Evolutionary conservation across 306 rosid species (phyloP).

Genomic region (Ormosia emarginata): DNA sequence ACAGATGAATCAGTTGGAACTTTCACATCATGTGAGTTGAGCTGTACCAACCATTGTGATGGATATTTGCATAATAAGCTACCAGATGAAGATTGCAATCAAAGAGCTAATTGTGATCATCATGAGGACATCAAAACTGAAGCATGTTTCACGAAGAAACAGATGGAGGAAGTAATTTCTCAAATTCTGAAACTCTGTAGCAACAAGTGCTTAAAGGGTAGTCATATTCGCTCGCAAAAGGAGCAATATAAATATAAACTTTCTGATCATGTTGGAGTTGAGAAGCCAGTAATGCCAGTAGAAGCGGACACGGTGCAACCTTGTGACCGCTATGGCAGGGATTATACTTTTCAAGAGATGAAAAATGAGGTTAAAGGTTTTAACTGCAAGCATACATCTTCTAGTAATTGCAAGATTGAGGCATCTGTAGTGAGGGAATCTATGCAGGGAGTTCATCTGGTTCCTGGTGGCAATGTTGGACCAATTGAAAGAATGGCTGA

Average conservation of each 20-base stretch:
- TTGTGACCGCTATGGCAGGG: neutral
- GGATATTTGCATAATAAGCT: conserved; percentile 7
- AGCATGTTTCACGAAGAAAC: neutral
- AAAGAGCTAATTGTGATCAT: neutral
- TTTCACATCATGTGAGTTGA: neutral
- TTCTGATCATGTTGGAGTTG: neutral
- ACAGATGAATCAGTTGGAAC: conserved; percentile 8
- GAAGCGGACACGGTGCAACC: neutral
- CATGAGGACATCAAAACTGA: neutral
- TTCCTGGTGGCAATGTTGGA: neutral
- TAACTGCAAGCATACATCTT: too few relatives aligned
- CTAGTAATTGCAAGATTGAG: too few relatives aligned
- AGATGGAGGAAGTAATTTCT: conserved; percentile 4
- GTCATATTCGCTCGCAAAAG: neutral
- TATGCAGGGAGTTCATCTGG: too few relatives aligned
- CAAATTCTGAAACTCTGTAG: neutral
- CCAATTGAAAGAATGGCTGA: neutral
- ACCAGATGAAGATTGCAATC: neutral
- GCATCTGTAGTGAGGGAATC: too few relatives aligned
- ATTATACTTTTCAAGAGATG: too few relatives aligned
- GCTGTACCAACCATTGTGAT: neutral
- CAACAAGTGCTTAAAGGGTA: neutral
- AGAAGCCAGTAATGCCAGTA: neutral
- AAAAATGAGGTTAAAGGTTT: too few relatives aligned
- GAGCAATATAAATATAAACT: neutral